Percentiles rank a stretch among this genome's conserved stretches.
These are phyloP conservation scores for Capronia epimyces DNA, from an alignment of 2,329 filamentous ascomycete genomes.

Conservation along the genomic window DNA sequence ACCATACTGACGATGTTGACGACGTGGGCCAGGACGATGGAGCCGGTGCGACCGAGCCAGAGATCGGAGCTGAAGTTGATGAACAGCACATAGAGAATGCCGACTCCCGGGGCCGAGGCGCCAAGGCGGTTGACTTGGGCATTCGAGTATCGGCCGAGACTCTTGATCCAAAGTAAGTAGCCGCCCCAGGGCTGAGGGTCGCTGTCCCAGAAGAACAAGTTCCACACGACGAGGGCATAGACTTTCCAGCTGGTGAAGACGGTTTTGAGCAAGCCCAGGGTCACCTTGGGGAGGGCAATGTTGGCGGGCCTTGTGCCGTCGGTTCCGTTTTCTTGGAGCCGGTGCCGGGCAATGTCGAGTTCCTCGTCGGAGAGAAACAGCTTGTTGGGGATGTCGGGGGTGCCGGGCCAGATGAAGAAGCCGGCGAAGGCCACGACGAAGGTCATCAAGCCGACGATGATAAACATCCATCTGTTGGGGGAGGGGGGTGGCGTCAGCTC, in stretches of 20 bases:
- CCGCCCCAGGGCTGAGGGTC: conserved; percentile 38
- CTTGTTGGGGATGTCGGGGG: conserved; percentile 39
- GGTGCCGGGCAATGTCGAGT: conserved; percentile 20
- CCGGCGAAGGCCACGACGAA: conserved; percentile 38
- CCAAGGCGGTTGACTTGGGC: conserved; percentile 44
- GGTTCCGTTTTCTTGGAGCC: conserved; percentile 34
- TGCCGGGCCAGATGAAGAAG: conserved; percentile 40
- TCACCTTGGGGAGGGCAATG: conserved; percentile 35
- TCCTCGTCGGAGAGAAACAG: conserved; percentile 38
- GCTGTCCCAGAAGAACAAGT: conserved; percentile 37
- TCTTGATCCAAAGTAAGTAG: conserved; percentile 40
- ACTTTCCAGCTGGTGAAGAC: conserved; percentile 42
- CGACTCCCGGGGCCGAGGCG: conserved; percentile 41
- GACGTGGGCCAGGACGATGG: conserved; percentile 44
- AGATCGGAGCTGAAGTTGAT: conserved; percentile 1
- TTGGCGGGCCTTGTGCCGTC: conserved; percentile 25
- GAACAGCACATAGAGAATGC: conserved; percentile 32
- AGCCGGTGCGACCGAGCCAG: background rate
- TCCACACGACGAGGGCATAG: conserved; percentile 43
- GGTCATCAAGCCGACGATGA: conserved; percentile 53
- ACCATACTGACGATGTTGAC: conserved; percentile 32
- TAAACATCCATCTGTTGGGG: conserved; percentile 49
- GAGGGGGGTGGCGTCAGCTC: too few relatives aligned
- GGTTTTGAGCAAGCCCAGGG: conserved; percentile 35
- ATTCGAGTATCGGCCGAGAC: conserved; percentile 37